Evolutionary conservation across 2,329 filamentous ascomycete species (phyloP).

Genomic region (Ambrosiella xylebori): DNA sequence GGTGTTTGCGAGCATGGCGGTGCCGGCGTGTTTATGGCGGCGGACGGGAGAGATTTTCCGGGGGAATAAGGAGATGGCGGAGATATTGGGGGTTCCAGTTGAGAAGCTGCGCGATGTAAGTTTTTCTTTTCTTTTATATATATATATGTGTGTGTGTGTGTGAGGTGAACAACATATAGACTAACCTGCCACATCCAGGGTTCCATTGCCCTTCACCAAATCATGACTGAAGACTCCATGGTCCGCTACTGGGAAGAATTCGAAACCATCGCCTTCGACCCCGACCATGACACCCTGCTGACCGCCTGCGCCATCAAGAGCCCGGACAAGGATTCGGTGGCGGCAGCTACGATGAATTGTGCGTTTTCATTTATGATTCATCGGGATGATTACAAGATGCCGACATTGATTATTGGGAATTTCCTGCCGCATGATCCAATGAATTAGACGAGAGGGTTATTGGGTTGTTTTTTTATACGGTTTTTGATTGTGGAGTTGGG

Average conservation of each 20-base stretch:
- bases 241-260: conserved; percentile 99
- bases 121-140: conserved; percentile 15
- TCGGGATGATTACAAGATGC: conserved; percentile 87
- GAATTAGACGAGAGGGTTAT: neutral
- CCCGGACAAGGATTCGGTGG: conserved; percentile 45
- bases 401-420: conserved; percentile 88
- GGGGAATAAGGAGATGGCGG: conserved; percentile 97
- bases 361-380: conserved; percentile 97
- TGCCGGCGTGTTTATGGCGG: conserved; percentile 93
- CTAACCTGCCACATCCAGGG: conserved; percentile 39
- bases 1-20: conserved; percentile 96
- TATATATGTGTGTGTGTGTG: neutral
- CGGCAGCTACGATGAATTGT: conserved; percentile 64
- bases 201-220: conserved; percentile 86
- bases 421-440: conserved; percentile 70
- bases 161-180: neutral
- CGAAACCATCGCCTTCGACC: conserved; percentile 90
- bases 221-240: conserved; percentile 83
- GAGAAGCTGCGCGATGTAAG: conserved; percentile 79
- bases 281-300: conserved; percentile 80
- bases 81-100: conserved; percentile 82
- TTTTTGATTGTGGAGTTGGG: neutral
- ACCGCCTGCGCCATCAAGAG: conserved; percentile 86
- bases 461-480: neutral
- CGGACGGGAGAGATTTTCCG: conserved; percentile 93